A percentile compares a stretch with the other conserved stretches of the same genome.
Conservation (phyloP, 2,329 filamentous ascomycete genomes). For the Fusarium xyrophilum region DNA sequence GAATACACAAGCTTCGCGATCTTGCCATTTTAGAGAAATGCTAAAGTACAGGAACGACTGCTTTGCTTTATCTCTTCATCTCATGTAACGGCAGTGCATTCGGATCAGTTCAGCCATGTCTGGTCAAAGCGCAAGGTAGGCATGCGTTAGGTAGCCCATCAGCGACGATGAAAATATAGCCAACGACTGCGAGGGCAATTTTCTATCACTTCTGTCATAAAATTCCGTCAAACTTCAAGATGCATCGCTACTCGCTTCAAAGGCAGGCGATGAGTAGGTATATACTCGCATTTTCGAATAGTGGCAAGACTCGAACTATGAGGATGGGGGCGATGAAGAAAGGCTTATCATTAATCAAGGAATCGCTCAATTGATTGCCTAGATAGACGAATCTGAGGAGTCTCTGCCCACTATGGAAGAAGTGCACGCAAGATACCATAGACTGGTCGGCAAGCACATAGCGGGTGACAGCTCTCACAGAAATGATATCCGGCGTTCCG, state of each 20-base stretch:
- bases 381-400: neutral
- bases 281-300: neutral
- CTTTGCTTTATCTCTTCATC: no score
- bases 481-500: neutral
- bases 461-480: no score
- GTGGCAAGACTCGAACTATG: neutral
- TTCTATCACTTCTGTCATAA: neutral
- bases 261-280: neutral
- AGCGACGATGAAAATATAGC: neutral
- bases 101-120: neutral
- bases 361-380: neutral
- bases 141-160: neutral
- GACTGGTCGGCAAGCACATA: neutral
- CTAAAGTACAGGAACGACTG: no score
- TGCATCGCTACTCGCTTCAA: neutral
- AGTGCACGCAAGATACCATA: neutral
- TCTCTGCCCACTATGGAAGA: neutral
- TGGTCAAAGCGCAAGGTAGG: no score
- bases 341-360: neutral
- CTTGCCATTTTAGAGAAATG: no score
- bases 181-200: neutral
- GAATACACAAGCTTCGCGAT: no score
- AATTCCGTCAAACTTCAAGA: rapidly evolving
- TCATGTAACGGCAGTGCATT: no score
- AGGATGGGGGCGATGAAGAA: no score